Base-by-base conservation (phyloP, 495 filamentous ascomycete genomes). In the Neurospora terricola region DNA sequence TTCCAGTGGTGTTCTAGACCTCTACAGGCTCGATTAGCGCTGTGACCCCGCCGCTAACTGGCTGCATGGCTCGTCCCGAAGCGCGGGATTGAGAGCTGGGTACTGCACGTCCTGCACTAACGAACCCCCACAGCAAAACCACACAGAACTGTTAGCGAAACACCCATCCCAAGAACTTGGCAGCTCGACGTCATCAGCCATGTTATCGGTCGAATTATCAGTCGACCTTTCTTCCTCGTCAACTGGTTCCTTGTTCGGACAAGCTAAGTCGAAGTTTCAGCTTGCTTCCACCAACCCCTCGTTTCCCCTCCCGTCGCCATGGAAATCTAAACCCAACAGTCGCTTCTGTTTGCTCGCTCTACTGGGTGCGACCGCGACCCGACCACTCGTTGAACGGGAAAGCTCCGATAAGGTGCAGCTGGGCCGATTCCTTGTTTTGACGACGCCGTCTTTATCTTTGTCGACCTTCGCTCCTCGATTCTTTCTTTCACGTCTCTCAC, bases 81-180 rank as follows among this genome's bases (percentile, higher is more conserved):
- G 54, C 54, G 54, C 54, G 12, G 54, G 12, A 62, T 62, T 27
- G 54, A 62, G 23, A 30, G 11, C 5, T 62, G 23, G 23, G 23
- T 27, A 62, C 3, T 14, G 12, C 0, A 0, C 0, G 23, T 30
- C 12, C 0, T 30, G 1, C 12, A 62, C 54, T 66, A 62, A 30
- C 23, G 34, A 2, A 1, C 0, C 0, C 4, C 0, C 10, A 1
- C 23, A 2, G 3, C 0, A 0, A 0, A 16, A 3, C 1, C 0
- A 4, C 1, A 30, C 2, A 9, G 2, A 34, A 0, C 14, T 62
- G 54, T 34, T 66, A 66, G 14, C 0, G 0, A 9, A 3, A 18
- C 14, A 18, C n/a, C 0, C n/a, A 0, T 5, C 9, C 8, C 54
- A 59, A 14, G 27, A 66, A 66, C 6, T 2, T 9, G 27, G 54